These are phyloP conservation scores for Dendrocalamus latiflorus DNA, from an alignment of 202 grass and related monocot species.

Conservation along the genomic window DNA sequence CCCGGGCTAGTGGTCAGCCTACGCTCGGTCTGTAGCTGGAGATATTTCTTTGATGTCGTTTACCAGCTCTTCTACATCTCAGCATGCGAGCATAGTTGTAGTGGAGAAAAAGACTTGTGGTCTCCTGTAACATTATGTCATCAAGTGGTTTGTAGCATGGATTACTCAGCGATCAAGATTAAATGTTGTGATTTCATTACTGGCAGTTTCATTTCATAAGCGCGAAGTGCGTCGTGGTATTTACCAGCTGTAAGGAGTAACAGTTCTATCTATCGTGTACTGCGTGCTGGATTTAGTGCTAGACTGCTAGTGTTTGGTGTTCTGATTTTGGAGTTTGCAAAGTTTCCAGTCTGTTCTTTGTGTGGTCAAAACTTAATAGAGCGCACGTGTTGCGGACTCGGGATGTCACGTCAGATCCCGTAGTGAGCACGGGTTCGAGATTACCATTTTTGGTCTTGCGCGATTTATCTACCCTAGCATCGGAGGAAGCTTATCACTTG, in stretches of 20 bases:
- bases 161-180: not conserved
- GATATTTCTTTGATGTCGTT: not conserved
- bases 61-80: not conserved
- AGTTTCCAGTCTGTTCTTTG: not conserved
- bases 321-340: not conserved
- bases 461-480: too few species aligned
- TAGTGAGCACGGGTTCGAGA: too few species aligned
- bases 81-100: not conserved
- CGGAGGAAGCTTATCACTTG: too few species aligned
- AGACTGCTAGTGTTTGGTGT: not conserved
- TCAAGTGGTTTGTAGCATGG: not conserved
- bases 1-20: conserved; percentile 17
- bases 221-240: too few species aligned
- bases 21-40: not conserved
- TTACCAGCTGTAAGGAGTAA: not conserved
- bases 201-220: not conserved
- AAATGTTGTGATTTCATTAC: not conserved
- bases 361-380: not conserved
- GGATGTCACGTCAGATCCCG: too few species aligned
- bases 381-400: too few species aligned
- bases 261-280: not conserved
- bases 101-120: not conserved
- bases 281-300: too few species aligned
- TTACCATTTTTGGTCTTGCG: too few species aligned
- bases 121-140: conserved; percentile 3